A percentile compares a stretch with the other conserved stretches of the same genome.
Evolutionary conservation across 208 protist genomes (phyloP).

Genomic region (Acanthamoeba quina): DNA sequence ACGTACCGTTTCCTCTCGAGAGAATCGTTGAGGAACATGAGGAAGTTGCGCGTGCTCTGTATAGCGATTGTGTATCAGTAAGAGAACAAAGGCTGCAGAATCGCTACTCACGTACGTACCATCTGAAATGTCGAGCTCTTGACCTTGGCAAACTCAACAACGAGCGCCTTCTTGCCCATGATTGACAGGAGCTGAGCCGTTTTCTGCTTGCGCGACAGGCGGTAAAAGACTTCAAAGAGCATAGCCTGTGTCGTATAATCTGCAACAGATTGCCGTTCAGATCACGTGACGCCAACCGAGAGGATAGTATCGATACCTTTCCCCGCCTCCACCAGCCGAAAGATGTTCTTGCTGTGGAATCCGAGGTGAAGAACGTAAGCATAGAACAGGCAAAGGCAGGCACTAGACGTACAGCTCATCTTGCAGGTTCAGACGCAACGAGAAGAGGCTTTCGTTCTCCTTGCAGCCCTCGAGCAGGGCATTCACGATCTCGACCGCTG

Average conservation of each 20-base stretch:
- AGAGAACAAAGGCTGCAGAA: neutral
- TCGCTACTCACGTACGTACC: neutral
- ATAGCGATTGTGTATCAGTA: neutral
- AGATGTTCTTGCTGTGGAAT: neutral
- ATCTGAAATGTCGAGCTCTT: neutral
- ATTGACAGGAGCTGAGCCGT: neutral
- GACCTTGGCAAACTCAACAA: neutral
- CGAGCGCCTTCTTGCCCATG: neutral
- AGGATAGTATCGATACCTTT: neutral
- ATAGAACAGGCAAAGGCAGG: neutral
- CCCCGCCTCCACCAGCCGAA: neutral
- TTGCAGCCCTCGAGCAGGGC: neutral
- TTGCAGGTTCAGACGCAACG: neutral
- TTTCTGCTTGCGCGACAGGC: neutral
- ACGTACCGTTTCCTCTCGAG: neutral
- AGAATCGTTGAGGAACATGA: neutral
- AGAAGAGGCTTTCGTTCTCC: neutral
- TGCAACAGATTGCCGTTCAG: neutral
- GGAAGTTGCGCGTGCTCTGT: neutral
- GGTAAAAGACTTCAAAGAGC: conserved; percentile 57
- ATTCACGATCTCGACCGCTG: conserved; percentile 5
- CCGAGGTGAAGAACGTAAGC: neutral
- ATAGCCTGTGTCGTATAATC: conserved; percentile 37
- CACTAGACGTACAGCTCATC: neutral
- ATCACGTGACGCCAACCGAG: neutral